Evolutionary conservation across 345 rosid species (phyloP).

Genomic region (Arabidopsis thaliana): TAIR10.1 NC_003074.8:21958001-21958500

Average conservation of each 20-base stretch:
- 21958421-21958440: not conserved
- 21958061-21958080: conserved; percentile 13
- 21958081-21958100: not conserved
- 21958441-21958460: not conserved
- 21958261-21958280: conserved; percentile 36
- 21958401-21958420: not conserved
- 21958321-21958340: conserved; percentile 2
- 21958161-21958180: conserved; percentile 66
- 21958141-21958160: conserved; percentile 76
- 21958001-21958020: conserved; percentile 9
- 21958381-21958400: conserved; percentile 1
- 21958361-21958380: not conserved
- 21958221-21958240: conserved; percentile 81
- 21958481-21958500: conserved; percentile 80
- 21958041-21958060: not conserved
- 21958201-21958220: conserved; percentile 94
- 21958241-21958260: conserved; percentile 56
- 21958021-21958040: conserved; percentile 1
- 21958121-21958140: conserved; percentile 28
- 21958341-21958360: not conserved
- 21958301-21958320: conserved; percentile 3
- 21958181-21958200: conserved; percentile 83
- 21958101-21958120: conserved; percentile 7
- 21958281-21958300: not conserved
- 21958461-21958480: conserved; percentile 13